Conservation (phyloP, 306 rosid species). For the Hippophae gyantsensis region DNA sequence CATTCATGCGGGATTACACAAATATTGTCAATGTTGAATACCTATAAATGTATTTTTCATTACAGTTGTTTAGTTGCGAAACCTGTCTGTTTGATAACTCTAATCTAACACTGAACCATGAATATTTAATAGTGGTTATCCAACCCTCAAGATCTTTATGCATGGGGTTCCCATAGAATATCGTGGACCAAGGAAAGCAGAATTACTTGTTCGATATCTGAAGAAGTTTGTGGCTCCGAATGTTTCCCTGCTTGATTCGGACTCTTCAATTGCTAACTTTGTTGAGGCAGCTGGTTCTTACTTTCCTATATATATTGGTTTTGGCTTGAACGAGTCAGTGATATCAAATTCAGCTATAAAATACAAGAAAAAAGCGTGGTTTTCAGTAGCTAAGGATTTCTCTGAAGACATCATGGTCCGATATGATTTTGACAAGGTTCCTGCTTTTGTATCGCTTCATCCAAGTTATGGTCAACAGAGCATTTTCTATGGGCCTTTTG, state of each 20-base stretch:
- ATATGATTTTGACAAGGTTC: conserved; percentile 83
- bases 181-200: conserved; percentile 88
- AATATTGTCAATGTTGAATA: no score
- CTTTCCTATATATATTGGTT: conserved; percentile 79
- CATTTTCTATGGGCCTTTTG: conserved; percentile 91
- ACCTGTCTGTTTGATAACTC: no score
- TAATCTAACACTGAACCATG: background rate
- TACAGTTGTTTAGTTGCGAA: no score
- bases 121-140: conserved; percentile 58
- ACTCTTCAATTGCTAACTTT: conserved; percentile 54
- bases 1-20: no score
- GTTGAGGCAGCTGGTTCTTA: conserved; percentile 58
- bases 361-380: conserved; percentile 92
- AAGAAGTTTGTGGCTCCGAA: conserved; percentile 82
- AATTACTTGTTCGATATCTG: conserved; percentile 65
- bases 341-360: conserved; percentile 49
- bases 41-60: no score
- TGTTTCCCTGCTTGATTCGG: conserved; percentile 79
- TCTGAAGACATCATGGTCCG: conserved; percentile 74
- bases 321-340: conserved; percentile 57
- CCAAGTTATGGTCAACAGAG: conserved; percentile 56
- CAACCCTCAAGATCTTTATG: conserved; percentile 64
- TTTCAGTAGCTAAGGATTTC: conserved; percentile 82
- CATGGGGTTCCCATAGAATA: conserved; percentile 71
- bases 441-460: conserved; percentile 73